These are phyloP conservation scores for Ogataea siamensis DNA, from an alignment of 805 yeast species.

Conservation along the genomic window DNA sequence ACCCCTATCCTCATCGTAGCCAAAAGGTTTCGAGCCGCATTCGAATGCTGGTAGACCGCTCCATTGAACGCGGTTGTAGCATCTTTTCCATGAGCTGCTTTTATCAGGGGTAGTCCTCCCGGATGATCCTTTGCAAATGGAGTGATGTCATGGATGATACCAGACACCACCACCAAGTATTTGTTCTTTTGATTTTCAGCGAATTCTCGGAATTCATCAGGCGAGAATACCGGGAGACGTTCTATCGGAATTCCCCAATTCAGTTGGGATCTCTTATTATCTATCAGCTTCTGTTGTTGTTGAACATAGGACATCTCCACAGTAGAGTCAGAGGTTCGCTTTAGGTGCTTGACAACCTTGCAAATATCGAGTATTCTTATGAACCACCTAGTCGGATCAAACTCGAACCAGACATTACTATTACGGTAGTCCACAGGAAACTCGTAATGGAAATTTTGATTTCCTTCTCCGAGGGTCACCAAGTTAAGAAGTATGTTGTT, in stretches of 20 bases:
- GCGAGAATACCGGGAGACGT: slow-evolving; percentile 65
- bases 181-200: slow-evolving; percentile 31
- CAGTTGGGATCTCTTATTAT: slow-evolving; percentile 69
- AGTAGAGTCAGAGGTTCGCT: slow-evolving; percentile 55
- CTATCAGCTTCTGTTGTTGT: slow-evolving; percentile 80
- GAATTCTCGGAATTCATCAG: slow-evolving; percentile 43
- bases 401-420: slow-evolving; percentile 66
- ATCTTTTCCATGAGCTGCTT: slow-evolving; percentile 85
- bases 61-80: slow-evolving; percentile 94
- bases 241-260: slow-evolving; percentile 96
- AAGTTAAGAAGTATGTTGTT: slow-evolving; percentile 62
- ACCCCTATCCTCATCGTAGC: slow-evolving; percentile 95
- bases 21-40: slow-evolving; percentile 86
- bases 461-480: slow-evolving; percentile 85
- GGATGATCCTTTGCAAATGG: slow-evolving; percentile 92
- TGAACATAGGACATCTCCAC: slow-evolving; percentile 70
- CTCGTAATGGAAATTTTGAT: slow-evolving; percentile 93
- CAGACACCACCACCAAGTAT: slow-evolving; percentile 78
- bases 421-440: slow-evolving; percentile 88
- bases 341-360: slow-evolving; percentile 59
- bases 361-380: slow-evolving; percentile 50
- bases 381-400: slow-evolving; percentile 86
- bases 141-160: slow-evolving; percentile 90
- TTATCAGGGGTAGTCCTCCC: slow-evolving; percentile 80
- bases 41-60: slow-evolving; percentile 89